Percentiles rank a stretch among this genome's conserved stretches.
Evolutionary conservation across 1,284 basidiomycete species (phyloP).

Genomic region (Ganoderma leucocontextum): DNA sequence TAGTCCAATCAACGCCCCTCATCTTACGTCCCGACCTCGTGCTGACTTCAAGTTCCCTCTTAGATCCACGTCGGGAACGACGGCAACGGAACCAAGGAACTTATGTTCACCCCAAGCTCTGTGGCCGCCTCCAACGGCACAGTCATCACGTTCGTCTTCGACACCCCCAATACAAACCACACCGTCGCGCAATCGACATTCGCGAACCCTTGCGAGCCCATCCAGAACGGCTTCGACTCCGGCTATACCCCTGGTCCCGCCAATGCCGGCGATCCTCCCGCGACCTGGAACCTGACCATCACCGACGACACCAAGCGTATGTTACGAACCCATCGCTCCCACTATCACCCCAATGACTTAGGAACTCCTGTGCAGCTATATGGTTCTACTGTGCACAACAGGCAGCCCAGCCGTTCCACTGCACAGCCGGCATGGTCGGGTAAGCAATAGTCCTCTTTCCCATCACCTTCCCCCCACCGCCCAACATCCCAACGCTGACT

Average conservation of each 20-base stretch:
- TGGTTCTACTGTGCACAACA: conserved; percentile 71
- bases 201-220: conserved; percentile 52
- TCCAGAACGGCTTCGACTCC: conserved; percentile 57
- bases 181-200: conserved; percentile 62
- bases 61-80: conserved; percentile 44
- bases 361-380: conserved; percentile 48
- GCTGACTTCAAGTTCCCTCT: background rate
- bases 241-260: conserved; percentile 47
- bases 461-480: background rate
- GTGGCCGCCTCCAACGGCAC: conserved; percentile 55
- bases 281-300: conserved; percentile 55
- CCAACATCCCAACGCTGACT: background rate
- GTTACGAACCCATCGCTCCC: conserved; percentile 22
- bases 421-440: conserved; percentile 52
- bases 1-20: background rate
- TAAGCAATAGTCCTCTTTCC: conserved; percentile 24
- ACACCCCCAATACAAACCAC: conserved; percentile 58
- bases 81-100: conserved; percentile 42
- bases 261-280: conserved; percentile 28
- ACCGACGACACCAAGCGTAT: conserved; percentile 51
- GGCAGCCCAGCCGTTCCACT: conserved; percentile 45
- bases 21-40: background rate
- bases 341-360: background rate
- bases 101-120: conserved; percentile 54
- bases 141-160: conserved; percentile 57